phyloP scores from a whole-genome alignment of 768 basidiomycete species.

The Piloderma croceum region DNA sequence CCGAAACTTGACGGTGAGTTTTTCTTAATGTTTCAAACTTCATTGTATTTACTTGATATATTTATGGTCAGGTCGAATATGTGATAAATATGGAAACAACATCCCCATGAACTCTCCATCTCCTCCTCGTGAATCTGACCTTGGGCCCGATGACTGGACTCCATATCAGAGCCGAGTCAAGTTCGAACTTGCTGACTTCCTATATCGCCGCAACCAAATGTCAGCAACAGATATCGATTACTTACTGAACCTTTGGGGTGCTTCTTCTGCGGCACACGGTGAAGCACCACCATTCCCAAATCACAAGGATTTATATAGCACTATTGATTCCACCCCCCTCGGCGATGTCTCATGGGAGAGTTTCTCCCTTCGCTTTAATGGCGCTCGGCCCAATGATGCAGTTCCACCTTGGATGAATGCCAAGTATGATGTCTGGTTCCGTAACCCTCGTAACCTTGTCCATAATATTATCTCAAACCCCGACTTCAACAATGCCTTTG shows the following conservation, averaged over 20 bases:
- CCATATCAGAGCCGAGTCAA: constrained; percentile 11
- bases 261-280: constrained; percentile 7
- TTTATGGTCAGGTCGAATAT: constrained; percentile 2
- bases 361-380: constrained; percentile 25
- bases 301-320: constrained; percentile 24
- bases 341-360: constrained; percentile 34
- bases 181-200: constrained; percentile 18
- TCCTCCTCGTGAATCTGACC: not conserved
- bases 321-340: constrained; percentile 29
- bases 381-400: constrained; percentile 9
- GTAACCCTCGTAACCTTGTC: constrained; percentile 10
- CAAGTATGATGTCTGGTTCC: constrained; percentile 20
- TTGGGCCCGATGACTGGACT: constrained; percentile 6
- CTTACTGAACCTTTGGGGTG: not conserved
- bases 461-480: constrained; percentile 16
- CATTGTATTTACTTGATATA: not conserved
- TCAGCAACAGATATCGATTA: constrained; percentile 5
- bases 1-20: not conserved
- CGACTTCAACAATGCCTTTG: constrained; percentile 16
- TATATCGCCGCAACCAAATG: constrained; percentile 16
- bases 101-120: constrained; percentile 4
- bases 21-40: not conserved
- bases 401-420: constrained; percentile 22
- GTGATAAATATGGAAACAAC: constrained; percentile 7
- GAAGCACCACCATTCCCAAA: constrained; percentile 25